Evolutionary conservation across 2,329 filamentous ascomycete genomes (phyloP).

Genomic region (Corynespora cassiicola): DNA sequence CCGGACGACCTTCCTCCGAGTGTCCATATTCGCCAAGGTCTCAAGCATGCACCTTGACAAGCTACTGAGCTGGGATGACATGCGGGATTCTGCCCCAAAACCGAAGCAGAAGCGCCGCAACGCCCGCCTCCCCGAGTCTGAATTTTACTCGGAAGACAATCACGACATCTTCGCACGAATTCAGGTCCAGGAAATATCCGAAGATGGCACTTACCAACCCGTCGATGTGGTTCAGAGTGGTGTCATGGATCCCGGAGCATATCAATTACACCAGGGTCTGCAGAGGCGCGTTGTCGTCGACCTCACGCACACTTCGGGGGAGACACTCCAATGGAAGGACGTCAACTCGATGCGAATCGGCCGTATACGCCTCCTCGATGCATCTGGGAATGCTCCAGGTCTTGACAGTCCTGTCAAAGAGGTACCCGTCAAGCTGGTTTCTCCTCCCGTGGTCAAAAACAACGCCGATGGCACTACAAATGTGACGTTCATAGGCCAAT

Average conservation of each 20-base stretch:
- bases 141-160: slow-evolving; percentile 91
- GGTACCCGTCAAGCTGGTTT: slow-evolving; percentile 77
- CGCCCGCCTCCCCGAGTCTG: slow-evolving; percentile 82
- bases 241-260: slow-evolving; percentile 85
- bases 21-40: slow-evolving; percentile 90
- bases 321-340: slow-evolving; percentile 87
- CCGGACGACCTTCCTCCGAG: slow-evolving; percentile 76
- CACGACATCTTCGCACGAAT: slow-evolving; percentile 90
- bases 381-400: slow-evolving; percentile 83
- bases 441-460: slow-evolving; percentile 78
- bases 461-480: slow-evolving; percentile 91
- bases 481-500: slow-evolving; percentile 87
- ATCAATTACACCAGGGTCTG: slow-evolving; percentile 93
- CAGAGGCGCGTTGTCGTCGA: slow-evolving; percentile 88
- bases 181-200: slow-evolving; percentile 89
- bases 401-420: slow-evolving; percentile 75
- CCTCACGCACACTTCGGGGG: slow-evolving; percentile 89
- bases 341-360: slow-evolving; percentile 79
- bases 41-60: slow-evolving; percentile 96
- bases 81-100: slow-evolving; percentile 75
- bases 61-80: slow-evolving; percentile 97
- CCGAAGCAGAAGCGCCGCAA: slow-evolving; percentile 65
- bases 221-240: slow-evolving; percentile 90
- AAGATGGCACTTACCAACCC: slow-evolving; percentile 87
- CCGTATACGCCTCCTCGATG: slow-evolving; percentile 81